These are phyloP conservation scores for Pythium coloratum DNA, from an alignment of 352 stramenopile genomes.

Conservation along the genomic window DNA sequence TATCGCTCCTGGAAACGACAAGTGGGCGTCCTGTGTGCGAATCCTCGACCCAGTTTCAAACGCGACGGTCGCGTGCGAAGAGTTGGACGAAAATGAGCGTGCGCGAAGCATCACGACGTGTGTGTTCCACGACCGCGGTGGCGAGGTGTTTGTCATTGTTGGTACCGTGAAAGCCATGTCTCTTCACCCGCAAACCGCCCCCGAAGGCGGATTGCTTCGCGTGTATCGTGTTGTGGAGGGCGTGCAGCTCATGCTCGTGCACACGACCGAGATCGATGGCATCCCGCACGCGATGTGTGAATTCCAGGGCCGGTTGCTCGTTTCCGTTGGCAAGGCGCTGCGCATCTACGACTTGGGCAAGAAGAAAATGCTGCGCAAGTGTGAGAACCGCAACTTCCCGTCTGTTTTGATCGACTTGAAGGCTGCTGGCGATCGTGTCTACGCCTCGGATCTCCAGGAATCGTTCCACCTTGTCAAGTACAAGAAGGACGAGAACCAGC, in stretches of 20 bases:
- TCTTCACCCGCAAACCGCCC: constrained; percentile 86
- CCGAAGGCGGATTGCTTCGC: constrained; percentile 74
- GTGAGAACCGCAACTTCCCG: constrained; percentile 94
- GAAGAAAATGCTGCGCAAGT: constrained; percentile 99
- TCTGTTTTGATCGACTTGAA: constrained; percentile 94
- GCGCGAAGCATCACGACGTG: constrained; percentile 93
- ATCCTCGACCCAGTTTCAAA: constrained; percentile 95
- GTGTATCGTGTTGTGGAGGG: constrained; percentile 95
- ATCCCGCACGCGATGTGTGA: constrained; percentile 96
- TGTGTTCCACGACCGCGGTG: constrained; percentile 94
- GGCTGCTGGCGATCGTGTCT: constrained; percentile 94
- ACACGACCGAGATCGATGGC: constrained; percentile 96
- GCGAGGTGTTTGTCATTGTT: constrained; percentile 97
- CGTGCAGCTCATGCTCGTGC: constrained; percentile 93
- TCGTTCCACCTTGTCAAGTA: constrained; percentile 98
- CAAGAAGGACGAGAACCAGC: constrained; percentile 94
- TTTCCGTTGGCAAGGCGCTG: constrained; percentile 94
- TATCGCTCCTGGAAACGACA: constrained; percentile 57
- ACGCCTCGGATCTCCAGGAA: constrained; percentile 95
- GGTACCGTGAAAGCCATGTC: constrained; percentile 95
- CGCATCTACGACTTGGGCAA: constrained; percentile 99
- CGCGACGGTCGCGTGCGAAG: constrained; percentile 87
- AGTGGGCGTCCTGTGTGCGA: constrained; percentile 98
- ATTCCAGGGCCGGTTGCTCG: constrained; percentile 97
- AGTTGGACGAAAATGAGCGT: constrained; percentile 94